These are phyloP conservation scores for Phanerochaete sordida DNA, from an alignment of 768 basidiomycete genomes.

Conservation along the genomic window DNA sequence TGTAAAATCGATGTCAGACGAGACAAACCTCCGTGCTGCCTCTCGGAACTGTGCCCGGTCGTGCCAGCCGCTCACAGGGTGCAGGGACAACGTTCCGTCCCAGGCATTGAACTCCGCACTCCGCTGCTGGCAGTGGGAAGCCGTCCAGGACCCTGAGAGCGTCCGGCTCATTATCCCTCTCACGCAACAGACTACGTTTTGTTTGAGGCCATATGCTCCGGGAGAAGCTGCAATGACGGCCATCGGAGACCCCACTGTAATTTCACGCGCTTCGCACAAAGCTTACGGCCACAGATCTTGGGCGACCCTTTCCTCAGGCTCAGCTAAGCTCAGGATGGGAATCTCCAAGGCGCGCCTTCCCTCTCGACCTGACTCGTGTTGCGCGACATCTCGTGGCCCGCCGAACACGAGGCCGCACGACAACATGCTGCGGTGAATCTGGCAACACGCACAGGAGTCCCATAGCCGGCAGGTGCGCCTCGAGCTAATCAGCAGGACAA, in stretches of 20 bases:
- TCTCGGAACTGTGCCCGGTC: neutral
- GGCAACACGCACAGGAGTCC: neutral
- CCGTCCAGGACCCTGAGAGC: neutral
- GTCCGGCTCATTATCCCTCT: neutral
- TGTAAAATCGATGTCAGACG: neutral
- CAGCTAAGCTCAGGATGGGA: neutral
- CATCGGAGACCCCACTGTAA: neutral
- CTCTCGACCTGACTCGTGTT: neutral
- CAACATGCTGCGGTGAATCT: neutral
- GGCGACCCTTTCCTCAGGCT: neutral
- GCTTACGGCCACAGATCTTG: neutral
- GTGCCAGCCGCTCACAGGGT: no score
- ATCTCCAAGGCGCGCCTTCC: neutral
- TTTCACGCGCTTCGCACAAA: neutral
- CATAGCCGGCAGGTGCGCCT: neutral
- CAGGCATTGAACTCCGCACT: neutral
- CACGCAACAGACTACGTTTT: neutral
- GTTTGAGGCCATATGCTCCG: neutral
- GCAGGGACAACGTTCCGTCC: no score
- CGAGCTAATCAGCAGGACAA: neutral
- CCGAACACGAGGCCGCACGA: neutral
- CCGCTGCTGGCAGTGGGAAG: neutral
- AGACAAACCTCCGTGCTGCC: neutral
- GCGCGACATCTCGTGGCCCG: neutral
- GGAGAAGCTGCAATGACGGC: neutral